These are phyloP conservation scores for Pisolithus tinctorius DNA, from an alignment of 768 basidiomycete species.

Conservation along the genomic window DNA sequence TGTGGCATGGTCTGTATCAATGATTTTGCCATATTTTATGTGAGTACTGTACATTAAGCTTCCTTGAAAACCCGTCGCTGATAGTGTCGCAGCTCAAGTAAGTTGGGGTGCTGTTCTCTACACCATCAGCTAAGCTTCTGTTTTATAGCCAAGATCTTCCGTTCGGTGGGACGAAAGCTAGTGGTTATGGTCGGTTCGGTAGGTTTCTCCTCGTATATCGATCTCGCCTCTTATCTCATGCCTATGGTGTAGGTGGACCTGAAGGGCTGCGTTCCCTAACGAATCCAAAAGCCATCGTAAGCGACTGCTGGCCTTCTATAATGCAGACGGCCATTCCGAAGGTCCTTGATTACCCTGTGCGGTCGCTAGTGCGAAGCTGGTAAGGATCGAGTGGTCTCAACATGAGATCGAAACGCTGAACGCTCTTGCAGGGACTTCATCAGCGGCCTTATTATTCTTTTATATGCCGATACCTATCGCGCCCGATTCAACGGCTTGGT, in stretches of 20 bases:
- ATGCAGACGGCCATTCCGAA: conserved; percentile 83
- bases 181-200: conserved; percentile 94
- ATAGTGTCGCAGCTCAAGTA: conserved; percentile 53
- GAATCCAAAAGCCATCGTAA: conserved; percentile 80
- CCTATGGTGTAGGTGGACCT: conserved; percentile 58
- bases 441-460: conserved; percentile 39
- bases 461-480: conserved; percentile 46
- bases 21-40: conserved; percentile 87
- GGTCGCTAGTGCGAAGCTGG: conserved; percentile 70
- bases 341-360: conserved; percentile 80
- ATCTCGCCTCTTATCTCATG: conserved; percentile 5
- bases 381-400: conserved; percentile 29
- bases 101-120: conserved; percentile 21
- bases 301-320: conserved; percentile 79
- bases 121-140: not conserved
- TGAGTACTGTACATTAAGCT: conserved; percentile 31
- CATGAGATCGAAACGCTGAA: conserved; percentile 2
- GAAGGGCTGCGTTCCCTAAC: conserved; percentile 89
- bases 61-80: conserved; percentile 9
- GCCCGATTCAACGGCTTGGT: conserved; percentile 34
- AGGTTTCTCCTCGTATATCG: conserved; percentile 14
- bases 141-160: conserved; percentile 75
- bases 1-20: conserved; percentile 98
- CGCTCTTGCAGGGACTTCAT: conserved; percentile 40
- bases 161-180: conserved; percentile 88